Base-by-base conservation (phyloP, 495 filamentous ascomycete species). In the Cercophora scortea region DNA sequence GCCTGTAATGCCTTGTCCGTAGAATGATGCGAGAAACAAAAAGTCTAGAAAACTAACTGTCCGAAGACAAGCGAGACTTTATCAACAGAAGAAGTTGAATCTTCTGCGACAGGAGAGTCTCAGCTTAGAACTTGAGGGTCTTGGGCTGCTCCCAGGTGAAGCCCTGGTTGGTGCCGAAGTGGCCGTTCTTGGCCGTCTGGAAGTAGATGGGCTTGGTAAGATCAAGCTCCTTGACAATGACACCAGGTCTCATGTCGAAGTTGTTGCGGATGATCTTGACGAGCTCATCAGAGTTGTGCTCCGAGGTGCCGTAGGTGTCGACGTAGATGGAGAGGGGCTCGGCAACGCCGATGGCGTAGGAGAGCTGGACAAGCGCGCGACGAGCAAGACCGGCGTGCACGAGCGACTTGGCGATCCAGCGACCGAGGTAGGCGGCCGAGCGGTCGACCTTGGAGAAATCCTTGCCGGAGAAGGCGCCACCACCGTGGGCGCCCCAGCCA, bases 391-490 rank as follows among this genome's bases (percentile, higher is more conserved):
- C 84, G 63, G 92, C 86, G 62, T 84, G 75, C 53, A 98, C 89
- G 57, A 98, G 80, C 41, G 93, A 98, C 84, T 98, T 98, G 70
- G 93, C 93, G 71, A 98, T 88, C 93, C 93, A 98, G 62, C 93
- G 89, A 63, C 85, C 90, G 59, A 96, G 82, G 77, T 98, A 98
- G 64, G 93, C 93, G 60, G 93, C 93, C 33, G 92, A 96, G 61
- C 93, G 88, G 71, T 98, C 93, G 74, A 98, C 93, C 81, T 98
- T 98, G 77, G 90, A 95, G 87, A 96, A 98, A 72, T 98, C 93
- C 84, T 98, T 98, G 68, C 93, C 93, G 66, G 93, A 97, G 87
- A 98, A 98, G 72, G 93, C 93, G 82, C 93, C 93, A 78, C 93
- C 93, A 81, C 93, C 93, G 80, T 98, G 93, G 61, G 93, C 93